phyloP scores from a whole-genome alignment of 345 rosid species.

The Hibiscus mutabilis region DNA sequence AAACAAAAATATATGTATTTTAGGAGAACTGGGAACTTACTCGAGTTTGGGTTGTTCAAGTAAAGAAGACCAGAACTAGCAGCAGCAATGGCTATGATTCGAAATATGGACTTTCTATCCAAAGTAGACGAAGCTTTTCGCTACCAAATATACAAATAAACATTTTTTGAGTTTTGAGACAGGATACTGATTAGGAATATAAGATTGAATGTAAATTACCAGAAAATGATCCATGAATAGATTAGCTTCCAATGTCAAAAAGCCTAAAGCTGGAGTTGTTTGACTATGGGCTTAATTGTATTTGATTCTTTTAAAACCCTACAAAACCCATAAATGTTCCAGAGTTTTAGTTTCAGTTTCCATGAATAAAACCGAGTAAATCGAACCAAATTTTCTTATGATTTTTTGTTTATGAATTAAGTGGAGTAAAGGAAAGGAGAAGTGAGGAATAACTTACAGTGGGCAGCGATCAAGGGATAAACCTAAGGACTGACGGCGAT shows the following conservation, averaged over 20 bases:
- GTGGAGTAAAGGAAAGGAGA: too few relatives aligned
- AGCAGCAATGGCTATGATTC: slow-evolving; percentile 33
- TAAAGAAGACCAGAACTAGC: slow-evolving; percentile 39
- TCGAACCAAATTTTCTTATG: too few relatives aligned
- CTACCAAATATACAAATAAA: slow-evolving; percentile 20
- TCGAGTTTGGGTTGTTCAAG: slow-evolving; percentile 19
- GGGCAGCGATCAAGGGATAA: too few relatives aligned
- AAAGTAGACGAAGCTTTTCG: slow-evolving; percentile 27
- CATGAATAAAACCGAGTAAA: too few relatives aligned
- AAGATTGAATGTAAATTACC: slow-evolving; percentile 15
- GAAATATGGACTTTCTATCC: slow-evolving; percentile 26
- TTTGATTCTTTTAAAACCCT: slow-evolving; percentile 13
- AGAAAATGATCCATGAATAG: slow-evolving; percentile 25
- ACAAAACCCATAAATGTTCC: too few relatives aligned
- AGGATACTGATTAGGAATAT: neutral
- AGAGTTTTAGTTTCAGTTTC: too few relatives aligned
- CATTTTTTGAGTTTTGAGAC: neutral
- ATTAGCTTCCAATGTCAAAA: neutral
- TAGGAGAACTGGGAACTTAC: slow-evolving; percentile 25
- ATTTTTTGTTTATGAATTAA: too few relatives aligned
- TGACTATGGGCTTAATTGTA: neutral
- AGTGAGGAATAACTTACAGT: too few relatives aligned
- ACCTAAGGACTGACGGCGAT: too few relatives aligned
- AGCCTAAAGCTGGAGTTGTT: neutral
- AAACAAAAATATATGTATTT: too few relatives aligned